These are phyloP conservation scores for Collybiopsis luxurians DNA, from an alignment of 768 basidiomycete genomes.

Conservation along the genomic window DNA sequence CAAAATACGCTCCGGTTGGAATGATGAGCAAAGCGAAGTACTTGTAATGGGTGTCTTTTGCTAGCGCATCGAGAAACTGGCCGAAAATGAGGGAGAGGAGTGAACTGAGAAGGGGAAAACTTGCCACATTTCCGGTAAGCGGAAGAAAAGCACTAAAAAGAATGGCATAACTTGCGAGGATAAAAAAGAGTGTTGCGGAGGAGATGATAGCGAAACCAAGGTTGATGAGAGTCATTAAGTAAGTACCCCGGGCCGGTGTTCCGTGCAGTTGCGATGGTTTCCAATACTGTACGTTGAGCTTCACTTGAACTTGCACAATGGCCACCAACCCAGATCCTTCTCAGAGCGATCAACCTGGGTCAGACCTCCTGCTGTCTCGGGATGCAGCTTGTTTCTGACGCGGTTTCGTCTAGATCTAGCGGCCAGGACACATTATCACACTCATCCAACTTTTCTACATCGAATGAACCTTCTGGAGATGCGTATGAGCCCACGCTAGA, in stretches of 20 bases:
- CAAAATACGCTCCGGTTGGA: slow-evolving; percentile 82
- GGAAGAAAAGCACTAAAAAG: slow-evolving; percentile 67
- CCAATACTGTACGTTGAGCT: no score
- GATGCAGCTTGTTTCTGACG: no score
- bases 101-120: slow-evolving; percentile 15
- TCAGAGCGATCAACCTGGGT: not conserved
- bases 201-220: slow-evolving; percentile 47
- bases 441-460: not conserved
- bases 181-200: slow-evolving; percentile 50
- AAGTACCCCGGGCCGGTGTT: not conserved
- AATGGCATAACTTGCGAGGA: slow-evolving; percentile 57
- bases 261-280: not conserved
- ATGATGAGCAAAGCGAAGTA: slow-evolving; percentile 79
- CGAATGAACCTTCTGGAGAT: not conserved
- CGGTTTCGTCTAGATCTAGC: not conserved
- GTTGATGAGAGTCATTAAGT: slow-evolving; percentile 11
- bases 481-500: not conserved
- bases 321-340: not conserved
- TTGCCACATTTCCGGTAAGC: slow-evolving; percentile 45
- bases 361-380: not conserved
- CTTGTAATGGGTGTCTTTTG: slow-evolving; percentile 84
- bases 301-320: not conserved
- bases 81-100: not conserved
- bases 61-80: slow-evolving; percentile 64
- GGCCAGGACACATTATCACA: not conserved